Conservation (phyloP, 306 rosid species). For the Cicer chorassanicum region DNA sequence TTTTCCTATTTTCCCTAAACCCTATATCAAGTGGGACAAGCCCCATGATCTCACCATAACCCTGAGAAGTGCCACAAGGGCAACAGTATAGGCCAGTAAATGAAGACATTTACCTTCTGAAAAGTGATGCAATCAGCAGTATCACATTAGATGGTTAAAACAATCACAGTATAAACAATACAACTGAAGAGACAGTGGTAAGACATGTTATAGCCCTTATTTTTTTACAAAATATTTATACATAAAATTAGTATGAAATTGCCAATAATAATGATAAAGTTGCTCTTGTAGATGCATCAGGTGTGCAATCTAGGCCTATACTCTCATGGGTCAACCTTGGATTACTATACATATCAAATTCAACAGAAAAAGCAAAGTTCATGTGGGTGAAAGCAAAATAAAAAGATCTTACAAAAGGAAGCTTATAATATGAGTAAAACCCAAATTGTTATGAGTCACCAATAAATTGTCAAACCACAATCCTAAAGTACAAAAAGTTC, state of each 20-base stretch:
- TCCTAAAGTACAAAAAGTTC: conserved; percentile 16
- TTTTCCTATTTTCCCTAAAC: neutral
- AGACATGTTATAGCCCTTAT: conserved; percentile 1
- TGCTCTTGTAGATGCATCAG: conserved; percentile 32
- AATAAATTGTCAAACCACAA: conserved; percentile 30
- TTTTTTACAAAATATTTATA: neutral
- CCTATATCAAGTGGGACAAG: conserved; percentile 14
- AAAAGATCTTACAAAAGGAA: conserved; percentile 27
- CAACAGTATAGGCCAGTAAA: conserved; percentile 2
- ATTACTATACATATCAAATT: conserved; percentile 15
- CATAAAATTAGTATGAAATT: neutral
- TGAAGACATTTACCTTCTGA: conserved; percentile 15
- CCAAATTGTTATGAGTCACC: conserved; percentile 6
- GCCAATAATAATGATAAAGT: conserved; percentile 30
- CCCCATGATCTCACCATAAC: neutral
- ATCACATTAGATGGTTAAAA: conserved; percentile 27
- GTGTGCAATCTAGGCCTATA: conserved; percentile 1
- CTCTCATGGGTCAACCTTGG: conserved; percentile 25
- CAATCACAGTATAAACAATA: conserved; percentile 7
- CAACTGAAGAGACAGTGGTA: conserved; percentile 7
- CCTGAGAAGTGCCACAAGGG: conserved; percentile 7
- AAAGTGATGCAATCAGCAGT: conserved; percentile 7
- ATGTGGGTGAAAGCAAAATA: neutral
- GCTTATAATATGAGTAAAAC: conserved; percentile 20
- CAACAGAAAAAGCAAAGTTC: conserved; percentile 21